These are phyloP conservation scores for Pleurotus cornucopiae DNA, from an alignment of 768 basidiomycete genomes.

Conservation along the genomic window DNA sequence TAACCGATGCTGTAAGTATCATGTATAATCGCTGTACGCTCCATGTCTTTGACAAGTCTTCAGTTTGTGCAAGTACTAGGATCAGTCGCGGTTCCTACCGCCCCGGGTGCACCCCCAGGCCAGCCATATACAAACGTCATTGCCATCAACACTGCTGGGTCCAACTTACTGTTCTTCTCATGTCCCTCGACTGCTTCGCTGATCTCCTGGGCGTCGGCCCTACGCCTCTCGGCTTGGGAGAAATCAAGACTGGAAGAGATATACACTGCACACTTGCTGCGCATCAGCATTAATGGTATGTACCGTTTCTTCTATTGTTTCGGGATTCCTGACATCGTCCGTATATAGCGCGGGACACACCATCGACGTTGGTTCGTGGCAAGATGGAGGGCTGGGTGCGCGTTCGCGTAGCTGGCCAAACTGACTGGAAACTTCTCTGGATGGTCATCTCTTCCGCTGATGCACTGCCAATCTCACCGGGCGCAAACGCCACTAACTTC, in stretches of 20 bases:
- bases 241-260: constrained; percentile 94
- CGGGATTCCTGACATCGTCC: constrained; percentile 3
- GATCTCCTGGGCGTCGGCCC: constrained; percentile 86
- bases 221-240: constrained; percentile 92
- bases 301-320: constrained; percentile 7
- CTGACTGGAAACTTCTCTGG: constrained; percentile 94
- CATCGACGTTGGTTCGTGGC: constrained; percentile 62
- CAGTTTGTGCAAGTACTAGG: constrained; percentile 81
- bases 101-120: constrained; percentile 35
- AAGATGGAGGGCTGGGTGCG: constrained; percentile 90
- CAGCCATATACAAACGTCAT: constrained; percentile 75
- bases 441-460: constrained; percentile 51
- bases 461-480: constrained; percentile 18
- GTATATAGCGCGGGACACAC: constrained; percentile 43
- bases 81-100: constrained; percentile 61
- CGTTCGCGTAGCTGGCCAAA: constrained; percentile 91
- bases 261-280: constrained; percentile 90
- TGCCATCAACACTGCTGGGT: constrained; percentile 91
- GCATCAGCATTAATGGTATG: constrained; percentile 58
- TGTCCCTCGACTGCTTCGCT: constrained; percentile 69
- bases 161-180: constrained; percentile 85
- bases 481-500: constrained; percentile 17
- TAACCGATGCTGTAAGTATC: constrained; percentile 77
- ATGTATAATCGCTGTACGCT: constrained; percentile 8
- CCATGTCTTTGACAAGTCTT: constrained; percentile 9